Base-by-base conservation (phyloP, 768 basidiomycete genomes). In the Amanita phalloides region DNA sequence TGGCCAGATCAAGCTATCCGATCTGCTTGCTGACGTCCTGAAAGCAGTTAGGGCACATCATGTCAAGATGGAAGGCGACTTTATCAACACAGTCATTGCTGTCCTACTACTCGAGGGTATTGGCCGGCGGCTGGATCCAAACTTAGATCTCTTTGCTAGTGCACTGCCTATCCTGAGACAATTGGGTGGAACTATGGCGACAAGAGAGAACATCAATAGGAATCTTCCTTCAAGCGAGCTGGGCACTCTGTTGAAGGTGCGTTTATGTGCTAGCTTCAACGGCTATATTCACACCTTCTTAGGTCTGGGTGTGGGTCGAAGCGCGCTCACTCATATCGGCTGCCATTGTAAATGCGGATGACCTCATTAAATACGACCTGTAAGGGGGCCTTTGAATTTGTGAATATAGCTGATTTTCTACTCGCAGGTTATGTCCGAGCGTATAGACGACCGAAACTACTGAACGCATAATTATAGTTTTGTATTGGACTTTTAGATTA, bases 21-120 rank as follows among this genome's bases (percentile, higher is more conserved):
- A 98, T 64, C 81, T 99, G 55, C 70, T 98, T 28, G 87, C 79
- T 3, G 88, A 95, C 56, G 96, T 98, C 6, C 70, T 99, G 45
- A 83, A 71, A 59, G 81, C 84, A 32, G 94, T 99, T 3, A 73
- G 93, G 53, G 74, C 78, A 57, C 94, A 97, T 65, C 95, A 96
- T 62, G 96, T 98, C 56, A 97, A 91, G 72, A 89, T 99, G 84
- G 95, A 99, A 69, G 92, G 86, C 11, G 96, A 98, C 65, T 99
- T 99, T 63, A 84, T 98, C 62, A 99, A 99, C 67, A 98, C 96
- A 0, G 92, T 99, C 54, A 86, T 99, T 54, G 90, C 89, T 8
- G 91, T 97, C 51, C 68, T 99, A 49, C 66, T 99, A 37, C 71
- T 99, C 49, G 96, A 99, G 67, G 96, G 96, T 1, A 97, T 99